phyloP scores from a whole-genome alignment of 176 grass and related monocot genomes.

The Avena atlantica region DNA sequence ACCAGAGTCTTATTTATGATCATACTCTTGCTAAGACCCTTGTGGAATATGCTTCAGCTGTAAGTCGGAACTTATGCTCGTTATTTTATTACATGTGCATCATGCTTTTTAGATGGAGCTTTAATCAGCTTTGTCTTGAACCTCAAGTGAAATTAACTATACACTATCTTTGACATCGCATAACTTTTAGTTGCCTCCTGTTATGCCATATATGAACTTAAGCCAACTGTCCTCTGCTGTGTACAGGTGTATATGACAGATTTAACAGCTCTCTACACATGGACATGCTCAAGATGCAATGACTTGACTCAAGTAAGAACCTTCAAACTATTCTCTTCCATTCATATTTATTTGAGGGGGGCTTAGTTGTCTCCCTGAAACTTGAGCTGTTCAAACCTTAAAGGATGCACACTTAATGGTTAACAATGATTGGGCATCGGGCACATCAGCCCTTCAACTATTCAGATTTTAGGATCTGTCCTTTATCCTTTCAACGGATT shows the following conservation, averaged over 20 bases:
- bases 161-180: not conserved
- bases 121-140: constrained; percentile 1
- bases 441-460: not conserved
- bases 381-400: not conserved
- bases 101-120: constrained; percentile 12
- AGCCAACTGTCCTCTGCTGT: constrained; percentile 29
- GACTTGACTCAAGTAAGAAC: constrained; percentile 79
- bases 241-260: constrained; percentile 71
- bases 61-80: constrained; percentile 51
- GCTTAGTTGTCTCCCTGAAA: not conserved
- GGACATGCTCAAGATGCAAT: constrained; percentile 88
- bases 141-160: not conserved
- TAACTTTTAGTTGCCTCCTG: not conserved
- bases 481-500: not conserved
- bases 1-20: constrained; percentile 57
- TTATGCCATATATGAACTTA: constrained; percentile 28
- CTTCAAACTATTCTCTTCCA: constrained; percentile 19
- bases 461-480: not conserved
- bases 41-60: constrained; percentile 91
- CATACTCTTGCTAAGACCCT: constrained; percentile 78
- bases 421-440: not conserved
- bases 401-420: not conserved
- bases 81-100: not conserved
- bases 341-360: constrained; percentile 25
- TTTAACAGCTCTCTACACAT: constrained; percentile 65